Evolutionary conservation across 345 rosid species (phyloP), one percentile per base, ranked within the genome.

Genomic region (Limnanthes douglasii): DNA sequence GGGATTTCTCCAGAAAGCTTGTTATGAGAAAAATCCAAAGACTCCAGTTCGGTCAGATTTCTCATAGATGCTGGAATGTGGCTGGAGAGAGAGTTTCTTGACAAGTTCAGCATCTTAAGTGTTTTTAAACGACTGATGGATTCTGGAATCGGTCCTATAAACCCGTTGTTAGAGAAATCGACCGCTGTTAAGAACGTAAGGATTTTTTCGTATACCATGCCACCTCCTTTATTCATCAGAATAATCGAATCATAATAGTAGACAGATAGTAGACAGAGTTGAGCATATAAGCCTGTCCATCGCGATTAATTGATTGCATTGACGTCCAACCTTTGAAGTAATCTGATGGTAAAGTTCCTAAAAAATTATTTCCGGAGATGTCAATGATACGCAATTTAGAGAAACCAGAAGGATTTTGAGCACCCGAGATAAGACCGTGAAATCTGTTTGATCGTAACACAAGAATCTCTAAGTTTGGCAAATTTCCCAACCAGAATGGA

Each of bases 391-490:
- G n/a, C n/a, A n/a, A n/a, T 14, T 1, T 30, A 4, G 21, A 28
- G 69, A 66, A 61, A 4, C 14, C 11, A 5, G 10, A 15, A 0
- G 5, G 0, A 14, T 0, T 4, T 0, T 3, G 3, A 5, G n/a
- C 10, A 46, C 77, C 61, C 6, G n/a, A n/a, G n/a, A n/a, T n/a
- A n/a, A n/a, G n/a, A n/a, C n/a, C n/a, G n/a, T n/a, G n/a, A n/a
- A n/a, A n/a, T 2, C 11, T n/a, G 36, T 70, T 65, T 1, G 52
- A 39, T n/a, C 68, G 61, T 25, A 65, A 6, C 33, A 56, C 52
- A 3, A 70, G 61, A 26, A 59, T 49, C 4, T 49, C 61, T 20
- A 65, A 34, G 6, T 4, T 27, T 1, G 64, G 23, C 30, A 42
- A 4, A 2, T 18, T 49, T 42, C 33, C 39, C 54, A 65, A 26